phyloP scores from a whole-genome alignment of 2,329 filamentous ascomycete genomes.

The Pestalotiopsis sp. region DNA sequence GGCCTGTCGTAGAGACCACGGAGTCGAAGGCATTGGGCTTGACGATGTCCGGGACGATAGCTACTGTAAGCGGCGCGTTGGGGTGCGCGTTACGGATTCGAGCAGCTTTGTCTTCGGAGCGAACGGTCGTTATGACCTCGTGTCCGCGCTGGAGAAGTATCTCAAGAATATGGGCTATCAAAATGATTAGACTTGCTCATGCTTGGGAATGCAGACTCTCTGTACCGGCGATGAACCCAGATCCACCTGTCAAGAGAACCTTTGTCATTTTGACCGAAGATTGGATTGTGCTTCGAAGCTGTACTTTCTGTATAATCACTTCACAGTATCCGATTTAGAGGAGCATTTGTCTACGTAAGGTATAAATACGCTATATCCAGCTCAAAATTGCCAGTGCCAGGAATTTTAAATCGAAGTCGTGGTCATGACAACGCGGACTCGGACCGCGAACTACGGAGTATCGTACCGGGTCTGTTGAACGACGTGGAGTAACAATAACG shows the following conservation, averaged over 20 bases:
- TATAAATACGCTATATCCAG: no score
- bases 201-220: background rate
- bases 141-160: constrained; percentile 1
- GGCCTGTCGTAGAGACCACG: background rate
- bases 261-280: background rate
- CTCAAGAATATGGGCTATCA: background rate
- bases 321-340: no score
- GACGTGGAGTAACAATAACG: no score
- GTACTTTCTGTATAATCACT: no score
- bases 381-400: no score
- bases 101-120: constrained; percentile 28
- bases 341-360: no score
- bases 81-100: constrained; percentile 18
- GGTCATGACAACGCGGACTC: no score
- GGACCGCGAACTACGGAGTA: no score
- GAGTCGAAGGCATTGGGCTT: background rate
- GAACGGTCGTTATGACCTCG: constrained; percentile 28
- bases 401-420: no score
- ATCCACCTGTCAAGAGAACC: constrained; percentile 21
- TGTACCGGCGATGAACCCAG: constrained; percentile 21
- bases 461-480: no score
- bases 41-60: background rate
- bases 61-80: background rate
- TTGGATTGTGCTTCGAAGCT: background rate
- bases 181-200: background rate